Evolutionary conservation across 352 stramenopile species (phyloP), one percentile per base, ranked within the genome.

Genomic region (Globisporangium paroecandrum): DNA sequence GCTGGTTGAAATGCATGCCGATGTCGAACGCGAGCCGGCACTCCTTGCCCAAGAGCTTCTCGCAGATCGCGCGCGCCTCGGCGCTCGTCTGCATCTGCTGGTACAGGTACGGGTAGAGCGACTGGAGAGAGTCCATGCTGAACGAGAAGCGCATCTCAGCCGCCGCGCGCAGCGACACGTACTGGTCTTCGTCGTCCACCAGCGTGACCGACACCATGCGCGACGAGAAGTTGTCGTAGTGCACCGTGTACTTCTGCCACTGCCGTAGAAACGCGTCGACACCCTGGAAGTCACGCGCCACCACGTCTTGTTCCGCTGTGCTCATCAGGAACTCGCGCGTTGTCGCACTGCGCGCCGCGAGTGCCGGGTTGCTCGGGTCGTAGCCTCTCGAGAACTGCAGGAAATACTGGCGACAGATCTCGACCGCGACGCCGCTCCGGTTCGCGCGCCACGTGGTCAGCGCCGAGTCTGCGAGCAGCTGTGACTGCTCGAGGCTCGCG

Each of bases 211-310:
- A 60, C 29, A 53, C 57, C 29, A 89, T 69, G 29, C 54, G 41
- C 22, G 78, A 65, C 15, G 53, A 59, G 15, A 87, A 67, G 29
- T 76, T 65, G 25, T 74, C 66, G 66, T 89, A 81, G 76, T 77
- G 81, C 3, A 65, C 76, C 36, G 81, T 89, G 66, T 89, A 87
- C 64, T 76, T 80, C 61, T 85, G 74, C 81, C 81, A 89, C 68
- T 88, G 81, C 18, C 75, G 62, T 60, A 88, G 66, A 22, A 82
- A 77, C 4, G 76, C 46, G 12, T 81, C 64, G 3, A 82, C 4
- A 8, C 81, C 81, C 36, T 76, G 57, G 58, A 83, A 87, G 65
- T 89, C 81, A 24, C 77, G 65, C 60, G 77, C 83, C 18, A 88
- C 6, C 4, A 88, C 41, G 46, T 86, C 76, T 0, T 60, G 32